Evolutionary conservation across 768 basidiomycete species (phyloP).

Genomic region (Leucogyrophana mollusca): DNA sequence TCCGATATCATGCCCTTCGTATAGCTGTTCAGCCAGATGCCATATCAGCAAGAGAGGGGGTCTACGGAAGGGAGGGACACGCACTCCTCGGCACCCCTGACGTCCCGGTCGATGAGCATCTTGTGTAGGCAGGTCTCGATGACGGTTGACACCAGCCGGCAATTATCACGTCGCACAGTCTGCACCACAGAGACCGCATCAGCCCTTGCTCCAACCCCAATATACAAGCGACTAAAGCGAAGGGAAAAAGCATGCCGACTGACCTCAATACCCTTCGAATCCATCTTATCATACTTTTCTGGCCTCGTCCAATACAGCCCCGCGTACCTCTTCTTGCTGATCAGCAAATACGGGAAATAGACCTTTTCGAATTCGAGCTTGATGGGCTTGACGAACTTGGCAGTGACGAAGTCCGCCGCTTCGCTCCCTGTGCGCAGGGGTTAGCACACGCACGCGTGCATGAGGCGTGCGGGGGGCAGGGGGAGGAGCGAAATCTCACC

Average conservation of each 20-base stretch:
- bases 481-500: constrained; percentile 46
- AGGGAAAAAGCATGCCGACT: constrained; percentile 14
- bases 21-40: constrained; percentile 54
- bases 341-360: constrained; percentile 96
- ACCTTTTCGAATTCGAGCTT: constrained; percentile 99
- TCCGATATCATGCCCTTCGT: constrained; percentile 93
- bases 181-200: constrained; percentile 28
- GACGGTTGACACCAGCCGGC: constrained; percentile 95
- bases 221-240: background rate
- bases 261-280: constrained; percentile 98
- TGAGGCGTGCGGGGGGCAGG: too few species aligned
- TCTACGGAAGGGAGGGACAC: too few species aligned
- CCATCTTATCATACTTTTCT: constrained; percentile 99
- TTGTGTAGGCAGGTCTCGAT: constrained; percentile 98
- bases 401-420: constrained; percentile 88
- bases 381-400: constrained; percentile 92
- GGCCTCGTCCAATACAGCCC: constrained; percentile 96
- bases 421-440: constrained; percentile 63
- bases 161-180: constrained; percentile 98
- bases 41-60: too few species aligned
- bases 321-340: constrained; percentile 98
- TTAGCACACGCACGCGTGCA: background rate
- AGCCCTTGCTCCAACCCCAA: too few species aligned
- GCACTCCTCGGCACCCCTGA: constrained; percentile 89
- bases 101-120: constrained; percentile 94